Conservation (phyloP, 164 flowering plant species). For the Umbellularia californica region DNA sequence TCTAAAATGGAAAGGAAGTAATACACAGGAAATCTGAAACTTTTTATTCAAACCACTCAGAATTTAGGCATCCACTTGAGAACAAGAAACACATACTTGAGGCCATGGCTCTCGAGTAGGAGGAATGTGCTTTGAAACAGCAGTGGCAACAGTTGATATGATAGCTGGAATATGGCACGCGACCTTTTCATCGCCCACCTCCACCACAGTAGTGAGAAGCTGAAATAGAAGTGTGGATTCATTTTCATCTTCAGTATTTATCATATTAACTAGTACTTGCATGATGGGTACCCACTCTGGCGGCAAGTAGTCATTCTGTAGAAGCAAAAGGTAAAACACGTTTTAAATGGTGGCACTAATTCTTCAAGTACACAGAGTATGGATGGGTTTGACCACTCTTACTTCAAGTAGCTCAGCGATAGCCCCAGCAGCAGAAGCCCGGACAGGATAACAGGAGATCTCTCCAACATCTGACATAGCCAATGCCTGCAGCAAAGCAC, state of each 20-base stretch:
- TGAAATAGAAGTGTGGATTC: constrained; percentile 46
- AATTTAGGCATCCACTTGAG: not conserved
- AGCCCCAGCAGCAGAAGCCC: constrained; percentile 79
- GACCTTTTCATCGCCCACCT: constrained; percentile 52
- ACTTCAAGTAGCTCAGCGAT: constrained; percentile 67
- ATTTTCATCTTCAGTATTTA: constrained; percentile 44
- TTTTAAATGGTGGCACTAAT: constrained; percentile 2
- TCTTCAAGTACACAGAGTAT: not conserved
- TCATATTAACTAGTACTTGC: constrained; percentile 45
- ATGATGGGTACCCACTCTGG: constrained; percentile 78
- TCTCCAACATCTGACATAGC: constrained; percentile 42
- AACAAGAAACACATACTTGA: constrained; percentile 24
- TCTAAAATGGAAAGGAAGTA: not conserved
- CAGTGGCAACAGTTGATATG: constrained; percentile 34
- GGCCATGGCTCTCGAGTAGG: constrained; percentile 60
- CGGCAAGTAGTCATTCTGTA: constrained; percentile 74
- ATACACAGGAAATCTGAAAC: not conserved
- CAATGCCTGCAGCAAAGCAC: constrained; percentile 60
- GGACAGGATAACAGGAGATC: constrained; percentile 65
- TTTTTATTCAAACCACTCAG: not conserved
- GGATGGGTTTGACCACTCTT: constrained; percentile 1
- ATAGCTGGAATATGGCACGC: constrained; percentile 52
- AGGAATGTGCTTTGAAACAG: constrained; percentile 45
- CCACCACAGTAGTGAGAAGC: constrained; percentile 60
- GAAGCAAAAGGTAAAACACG: not conserved